A percentile compares a stretch with the other conserved stretches of the same genome.
Evolutionary conservation across 805 yeast species (phyloP).

Genomic region (Isabelozyma heimii): DNA sequence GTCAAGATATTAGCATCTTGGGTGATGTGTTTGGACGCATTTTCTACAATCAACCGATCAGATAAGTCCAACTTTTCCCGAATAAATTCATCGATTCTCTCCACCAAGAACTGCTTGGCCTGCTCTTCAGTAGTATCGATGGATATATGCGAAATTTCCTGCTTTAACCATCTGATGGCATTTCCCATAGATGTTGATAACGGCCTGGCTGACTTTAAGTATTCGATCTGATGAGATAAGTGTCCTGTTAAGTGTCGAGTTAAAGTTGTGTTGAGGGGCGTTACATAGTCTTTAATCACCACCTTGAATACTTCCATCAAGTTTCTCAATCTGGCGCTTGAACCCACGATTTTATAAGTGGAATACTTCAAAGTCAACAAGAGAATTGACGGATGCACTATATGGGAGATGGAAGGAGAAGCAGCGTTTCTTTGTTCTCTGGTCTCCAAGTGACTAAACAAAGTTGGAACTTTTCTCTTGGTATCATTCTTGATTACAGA

Average conservation of each 20-base stretch:
- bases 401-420: conserved; percentile 55
- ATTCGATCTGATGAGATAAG: conserved; percentile 89
- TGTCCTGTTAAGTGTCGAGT: conserved; percentile 87
- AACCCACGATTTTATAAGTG: conserved; percentile 84
- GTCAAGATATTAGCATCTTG: conserved; percentile 80
- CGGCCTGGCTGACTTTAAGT: conserved; percentile 86
- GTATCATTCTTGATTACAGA: conserved; percentile 42
- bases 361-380: conserved; percentile 77
- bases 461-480: conserved; percentile 53
- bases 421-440: conserved; percentile 69
- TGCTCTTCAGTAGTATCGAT: conserved; percentile 65
- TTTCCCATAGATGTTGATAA: conserved; percentile 94
- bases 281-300: conserved; percentile 74
- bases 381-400: conserved; percentile 84
- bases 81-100: conserved; percentile 74
- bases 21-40: conserved; percentile 73
- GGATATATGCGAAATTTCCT: conserved; percentile 80
- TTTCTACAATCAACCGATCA: conserved; percentile 76
- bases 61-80: conserved; percentile 83
- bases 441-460: conserved; percentile 78
- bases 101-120: conserved; percentile 65
- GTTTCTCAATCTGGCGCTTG: conserved; percentile 77
- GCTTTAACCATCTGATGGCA: conserved; percentile 95
- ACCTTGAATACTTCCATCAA: conserved; percentile 82
- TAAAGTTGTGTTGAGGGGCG: conserved; percentile 83